A percentile compares a stretch with the other conserved stretches of the same genome.
These are phyloP conservation scores for Corniculantispora saksenae DNA, from an alignment of 2,329 filamentous ascomycete genomes.

Conservation along the genomic window DNA sequence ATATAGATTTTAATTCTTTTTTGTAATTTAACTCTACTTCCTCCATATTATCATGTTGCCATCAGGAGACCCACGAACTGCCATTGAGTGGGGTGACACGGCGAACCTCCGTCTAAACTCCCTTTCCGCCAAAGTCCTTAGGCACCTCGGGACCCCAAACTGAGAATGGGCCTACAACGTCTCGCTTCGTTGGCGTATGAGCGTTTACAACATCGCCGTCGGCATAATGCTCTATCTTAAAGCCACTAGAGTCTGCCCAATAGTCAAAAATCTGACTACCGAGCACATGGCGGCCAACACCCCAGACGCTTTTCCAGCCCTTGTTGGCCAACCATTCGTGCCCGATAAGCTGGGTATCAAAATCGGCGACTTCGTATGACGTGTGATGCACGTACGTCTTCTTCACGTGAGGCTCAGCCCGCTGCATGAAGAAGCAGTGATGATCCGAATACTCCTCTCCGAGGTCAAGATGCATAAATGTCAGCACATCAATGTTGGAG, in stretches of 20 bases:
- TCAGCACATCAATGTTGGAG: conserved; percentile 26
- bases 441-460: conserved; percentile 54
- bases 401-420: conserved; percentile 31
- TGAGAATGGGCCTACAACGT: conserved; percentile 1
- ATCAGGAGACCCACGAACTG: not conserved
- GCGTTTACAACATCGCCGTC: conserved; percentile 62
- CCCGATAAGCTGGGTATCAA: conserved; percentile 60
- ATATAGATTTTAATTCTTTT: not conserved
- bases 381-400: conserved; percentile 26
- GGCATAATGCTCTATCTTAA: conserved; percentile 61
- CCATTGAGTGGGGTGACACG: not conserved
- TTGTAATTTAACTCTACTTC: not conserved
- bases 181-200: conserved; percentile 1
- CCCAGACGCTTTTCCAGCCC: conserved; percentile 58
- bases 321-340: conserved; percentile 59
- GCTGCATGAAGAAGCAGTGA: conserved; percentile 50
- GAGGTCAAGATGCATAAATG: conserved; percentile 56
- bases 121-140: not conserved
- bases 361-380: conserved; percentile 54
- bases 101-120: not conserved
- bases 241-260: conserved; percentile 56
- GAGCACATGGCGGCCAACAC: conserved; percentile 61
- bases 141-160: conserved; percentile 4
- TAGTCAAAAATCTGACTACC: conserved; percentile 66
- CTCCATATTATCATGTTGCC: not conserved